These are phyloP conservation scores for Viola pubescens DNA, from an alignment of 441 rosid species.

Conservation along the genomic window DNA sequence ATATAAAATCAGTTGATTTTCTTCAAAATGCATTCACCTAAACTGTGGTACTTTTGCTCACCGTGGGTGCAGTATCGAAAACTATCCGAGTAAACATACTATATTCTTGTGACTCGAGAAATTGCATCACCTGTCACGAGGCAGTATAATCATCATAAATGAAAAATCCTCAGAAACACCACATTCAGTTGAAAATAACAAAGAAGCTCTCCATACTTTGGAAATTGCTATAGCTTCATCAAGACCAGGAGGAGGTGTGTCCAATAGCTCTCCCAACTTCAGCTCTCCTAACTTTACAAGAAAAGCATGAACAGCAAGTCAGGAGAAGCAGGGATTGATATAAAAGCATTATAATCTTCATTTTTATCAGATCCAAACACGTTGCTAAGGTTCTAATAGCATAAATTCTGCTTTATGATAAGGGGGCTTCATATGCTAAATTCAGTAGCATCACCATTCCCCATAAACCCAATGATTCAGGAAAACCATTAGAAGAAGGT, in stretches of 20 bases:
- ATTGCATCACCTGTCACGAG: constrained; percentile 75
- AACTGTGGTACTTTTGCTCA: constrained; percentile 28
- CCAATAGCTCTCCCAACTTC: constrained; percentile 78
- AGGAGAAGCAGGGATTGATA: constrained; percentile 12
- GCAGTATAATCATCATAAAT: constrained; percentile 18
- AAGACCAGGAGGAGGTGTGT: constrained; percentile 94
- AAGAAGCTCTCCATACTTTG: constrained; percentile 36
- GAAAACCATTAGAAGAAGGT: background rate
- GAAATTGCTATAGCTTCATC: constrained; percentile 97
- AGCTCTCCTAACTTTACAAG: constrained; percentile 69
- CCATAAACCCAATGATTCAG: background rate
- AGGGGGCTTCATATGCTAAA: background rate
- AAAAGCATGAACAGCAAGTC: constrained; percentile 18
- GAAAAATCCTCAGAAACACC: constrained; percentile 9
- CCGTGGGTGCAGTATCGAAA: constrained; percentile 97
- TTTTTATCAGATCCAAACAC: background rate
- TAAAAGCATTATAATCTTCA: background rate
- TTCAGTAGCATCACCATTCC: background rate
- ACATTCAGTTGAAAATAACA: constrained; percentile 7
- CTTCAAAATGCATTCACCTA: constrained; percentile 10
- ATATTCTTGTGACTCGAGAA: constrained; percentile 86
- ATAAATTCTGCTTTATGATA: background rate
- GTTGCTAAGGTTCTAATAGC: background rate
- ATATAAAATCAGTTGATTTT: constrained; percentile 11
- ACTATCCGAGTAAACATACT: constrained; percentile 83